Conservation (phyloP, 2,329 filamentous ascomycete species). For the Westerdykella sp. region DNA sequence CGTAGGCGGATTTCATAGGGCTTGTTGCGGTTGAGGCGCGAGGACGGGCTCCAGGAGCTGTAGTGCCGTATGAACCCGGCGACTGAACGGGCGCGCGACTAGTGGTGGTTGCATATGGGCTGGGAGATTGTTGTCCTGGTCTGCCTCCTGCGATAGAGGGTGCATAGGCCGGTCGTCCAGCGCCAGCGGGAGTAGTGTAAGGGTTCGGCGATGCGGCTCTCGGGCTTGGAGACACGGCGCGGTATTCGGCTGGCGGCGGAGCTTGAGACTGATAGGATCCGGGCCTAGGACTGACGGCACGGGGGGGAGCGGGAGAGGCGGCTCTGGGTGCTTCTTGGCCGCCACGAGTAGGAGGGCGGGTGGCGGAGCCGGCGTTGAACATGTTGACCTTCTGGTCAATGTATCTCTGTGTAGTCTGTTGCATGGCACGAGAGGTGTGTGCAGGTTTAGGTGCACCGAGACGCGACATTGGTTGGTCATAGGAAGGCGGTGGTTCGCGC, state of each 20-base stretch:
- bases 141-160: constrained; percentile 25
- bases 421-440: constrained; percentile 90
- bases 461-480: constrained; percentile 69
- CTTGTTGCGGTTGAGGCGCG: constrained; percentile 33
- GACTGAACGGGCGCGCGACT: neutral
- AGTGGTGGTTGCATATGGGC: constrained; percentile 47
- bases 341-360: constrained; percentile 55
- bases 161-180: constrained; percentile 14
- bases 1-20: constrained; percentile 37
- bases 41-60: constrained; percentile 3
- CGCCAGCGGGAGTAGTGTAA: constrained; percentile 37
- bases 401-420: constrained; percentile 86
- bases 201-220: constrained; percentile 54
- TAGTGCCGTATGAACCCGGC: neutral
- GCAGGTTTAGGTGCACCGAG: constrained; percentile 87
- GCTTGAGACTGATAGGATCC: constrained; percentile 37
- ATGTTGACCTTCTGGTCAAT: constrained; percentile 75
- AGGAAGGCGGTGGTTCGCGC: constrained; percentile 80
- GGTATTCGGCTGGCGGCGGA: neutral
- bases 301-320: constrained; percentile 62
- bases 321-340: constrained; percentile 44
- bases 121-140: constrained; percentile 51
- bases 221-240: neutral
- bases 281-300: constrained; percentile 54
- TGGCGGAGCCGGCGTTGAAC: constrained; percentile 50